Evolutionary conservation across 2,329 filamentous ascomycete species (phyloP), one percentile per base, ranked within the genome.

Genomic region (Amauroascus niger): DNA sequence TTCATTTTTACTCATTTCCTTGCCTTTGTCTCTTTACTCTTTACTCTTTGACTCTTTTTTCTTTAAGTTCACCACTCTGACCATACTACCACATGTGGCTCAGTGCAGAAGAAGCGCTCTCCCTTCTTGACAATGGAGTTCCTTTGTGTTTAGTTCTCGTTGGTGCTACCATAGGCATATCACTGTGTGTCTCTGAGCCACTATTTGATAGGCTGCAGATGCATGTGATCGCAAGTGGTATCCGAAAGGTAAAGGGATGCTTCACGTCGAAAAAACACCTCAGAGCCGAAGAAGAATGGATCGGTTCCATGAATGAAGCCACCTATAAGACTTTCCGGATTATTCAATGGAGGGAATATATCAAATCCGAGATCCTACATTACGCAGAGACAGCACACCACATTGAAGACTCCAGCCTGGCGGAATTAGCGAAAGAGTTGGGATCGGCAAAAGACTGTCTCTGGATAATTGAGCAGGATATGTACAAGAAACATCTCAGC

Each of bases 161-260:
- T 35, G 8, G 6, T 3, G 33, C 8, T 11, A 39, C 18, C 35
- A 39, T 16, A 18, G 14, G 14, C 35, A 39, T 9, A 39, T 16
- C 35, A n/a, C 5, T 39, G 35, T 9, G 16, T 18, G 35, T 18
- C 6, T 39, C 2, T 18, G 52, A 54, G 16, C 28, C 20, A 28
- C 13, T 49, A 3, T 54, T 54, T 33, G 45, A 54, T 20, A 16
- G 9, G 16, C 20, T 54, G 37, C 45, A 37, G 1, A 22, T 54
- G 16, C 16, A 49, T 44, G 33, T 26, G 35, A 26, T 44, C 18
- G 46, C 52, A 44, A 35, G 45, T 18, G 39, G 13, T 20, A 54
- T 49, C 16, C 45, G 52, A 14, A 32, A 3, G 14, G 18, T 44
- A 13, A 44, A 49, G 16, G 22, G 16, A 28, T 18, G 16, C 18